Evolutionary conservation across 495 filamentous ascomycete genomes (phyloP), one percentile per base, ranked within the genome.

Genomic region (Umbilicaria muhlenbergii): DNA sequence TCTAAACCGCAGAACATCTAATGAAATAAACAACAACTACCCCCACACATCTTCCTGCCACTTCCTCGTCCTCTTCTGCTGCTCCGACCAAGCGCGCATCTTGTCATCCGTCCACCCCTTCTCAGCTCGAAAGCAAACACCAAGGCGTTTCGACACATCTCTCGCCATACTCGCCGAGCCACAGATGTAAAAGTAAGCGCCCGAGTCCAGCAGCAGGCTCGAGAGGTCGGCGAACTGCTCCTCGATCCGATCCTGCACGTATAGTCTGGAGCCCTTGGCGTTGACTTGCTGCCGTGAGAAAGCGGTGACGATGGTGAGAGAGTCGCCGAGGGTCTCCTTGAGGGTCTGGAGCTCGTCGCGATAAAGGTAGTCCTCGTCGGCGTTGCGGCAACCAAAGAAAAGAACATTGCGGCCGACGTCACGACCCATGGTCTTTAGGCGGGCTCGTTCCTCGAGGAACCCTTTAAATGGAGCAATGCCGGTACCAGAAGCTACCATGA

Each of bases 31-130:
- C 47, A 50, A 45, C 44, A 47, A 41, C 38, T 44, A 67, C 38
- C 62, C 63, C 64, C 64, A 70, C 41, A 68, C 65, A 64, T 73
- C 69, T 46, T 70, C 67, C 48, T 63, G 61, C 68, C 68, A 73
- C 50, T 67, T 68, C 18, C 56, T 60, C 41, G 55, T 57, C 52
- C 57, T 63, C 58, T 67, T 71, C 33, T 65, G 50, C 13, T 49
- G 51, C 48, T 63, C 61, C 15, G 51, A 58, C 64, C 67, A 73
- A 31, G 58, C 51, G 44, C 59, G 58, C 16, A 63, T 48, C 41
- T 64, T 48, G 19, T 47, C 49, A 17, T 66, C 65, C 12, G 42
- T 50, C 62, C 64, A 66, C 0, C 56, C 57, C 39, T 59, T 59
- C 11, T 36, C 41, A 32, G 35, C 43, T 32, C 17, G 46, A 51